These are phyloP conservation scores for Russula sp. DNA, from an alignment of 768 basidiomycete genomes.

Conservation along the genomic window DNA sequence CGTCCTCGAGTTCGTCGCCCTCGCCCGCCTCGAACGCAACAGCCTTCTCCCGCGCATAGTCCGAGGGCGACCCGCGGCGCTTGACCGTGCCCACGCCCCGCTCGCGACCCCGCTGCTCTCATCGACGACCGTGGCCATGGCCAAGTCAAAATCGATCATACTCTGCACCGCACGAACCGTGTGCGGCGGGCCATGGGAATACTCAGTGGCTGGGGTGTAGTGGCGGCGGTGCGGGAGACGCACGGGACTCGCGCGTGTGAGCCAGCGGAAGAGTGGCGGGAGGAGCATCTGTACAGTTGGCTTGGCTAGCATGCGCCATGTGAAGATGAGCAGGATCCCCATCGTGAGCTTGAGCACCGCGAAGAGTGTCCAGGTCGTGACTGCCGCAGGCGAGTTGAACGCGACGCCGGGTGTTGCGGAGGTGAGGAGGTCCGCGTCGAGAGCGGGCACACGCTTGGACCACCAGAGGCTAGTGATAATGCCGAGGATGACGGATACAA, in stretches of 20 bases:
- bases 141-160: conserved; percentile 63
- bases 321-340: too few relatives aligned
- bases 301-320: too few relatives aligned
- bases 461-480: conserved; percentile 63
- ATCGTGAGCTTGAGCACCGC: too few relatives aligned
- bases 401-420: conserved; percentile 55
- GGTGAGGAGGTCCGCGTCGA: conserved; percentile 30
- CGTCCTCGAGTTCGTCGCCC: conserved; percentile 26
- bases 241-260: too few relatives aligned
- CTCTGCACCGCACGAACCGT: conserved; percentile 71
- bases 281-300: too few relatives aligned
- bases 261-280: too few relatives aligned
- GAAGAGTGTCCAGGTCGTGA: conserved; percentile 34
- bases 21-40: conserved; percentile 21
- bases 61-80: too few relatives aligned
- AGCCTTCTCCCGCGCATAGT: conserved; percentile 16
- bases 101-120: conserved; percentile 27
- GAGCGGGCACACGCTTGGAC: conserved; percentile 36
- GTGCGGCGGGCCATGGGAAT: conserved; percentile 56
- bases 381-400: conserved; percentile 35
- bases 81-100: conserved; percentile 33
- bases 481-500: conserved; percentile 82
- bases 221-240: too few relatives aligned
- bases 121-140: conserved; percentile 28
- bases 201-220: too few relatives aligned